Evolutionary conservation across 2,329 filamentous ascomycete species (phyloP).

Genomic region (Thelonectria rubi): DNA sequence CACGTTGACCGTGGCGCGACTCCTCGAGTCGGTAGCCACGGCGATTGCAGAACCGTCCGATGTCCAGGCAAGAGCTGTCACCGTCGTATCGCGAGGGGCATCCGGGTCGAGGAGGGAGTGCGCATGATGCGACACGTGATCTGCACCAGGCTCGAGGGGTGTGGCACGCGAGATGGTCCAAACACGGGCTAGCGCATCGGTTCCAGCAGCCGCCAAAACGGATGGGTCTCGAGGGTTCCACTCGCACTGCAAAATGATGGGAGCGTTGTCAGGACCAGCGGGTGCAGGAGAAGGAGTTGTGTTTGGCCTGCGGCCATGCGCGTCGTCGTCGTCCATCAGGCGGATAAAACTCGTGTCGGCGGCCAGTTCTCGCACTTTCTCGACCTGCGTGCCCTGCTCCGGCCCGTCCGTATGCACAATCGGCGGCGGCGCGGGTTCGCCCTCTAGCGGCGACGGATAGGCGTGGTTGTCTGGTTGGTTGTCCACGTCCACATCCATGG

Average conservation of each 20-base stretch:
- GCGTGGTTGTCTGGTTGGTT: slow-evolving; percentile 64
- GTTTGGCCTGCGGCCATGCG: slow-evolving; percentile 48
- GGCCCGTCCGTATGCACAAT: slow-evolving; percentile 67
- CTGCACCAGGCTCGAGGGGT: slow-evolving; percentile 51
- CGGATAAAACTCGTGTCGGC: slow-evolving; percentile 69
- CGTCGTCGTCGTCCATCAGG: slow-evolving; percentile 55
- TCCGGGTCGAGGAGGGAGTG: slow-evolving; percentile 62
- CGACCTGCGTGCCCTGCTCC: slow-evolving; percentile 70
- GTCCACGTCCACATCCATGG: slow-evolving; percentile 71
- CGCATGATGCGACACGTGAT: slow-evolving; percentile 52
- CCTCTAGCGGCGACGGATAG: slow-evolving; percentile 71
- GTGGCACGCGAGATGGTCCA: slow-evolving; percentile 69
- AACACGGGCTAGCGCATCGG: slow-evolving; percentile 74
- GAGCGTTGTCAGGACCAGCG: slow-evolving; percentile 59
- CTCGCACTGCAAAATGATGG: slow-evolving; percentile 73
- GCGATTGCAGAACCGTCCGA: slow-evolving; percentile 65
- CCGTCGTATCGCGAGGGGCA: slow-evolving; percentile 59
- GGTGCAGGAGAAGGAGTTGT: slow-evolving; percentile 50
- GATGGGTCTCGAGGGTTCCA: slow-evolving; percentile 73
- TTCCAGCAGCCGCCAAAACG: slow-evolving; percentile 73
- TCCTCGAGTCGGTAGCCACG: slow-evolving; percentile 64
- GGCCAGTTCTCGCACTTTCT: slow-evolving; percentile 69
- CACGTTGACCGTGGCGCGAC: slow-evolving; percentile 62
- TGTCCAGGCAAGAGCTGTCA: slow-evolving; percentile 70
- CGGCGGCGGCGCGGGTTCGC: slow-evolving; percentile 63